Evolutionary conservation across 768 basidiomycete species (phyloP), one percentile per base, ranked within the genome.

Genomic region (Rhodosporidiobolus odoratus): DNA sequence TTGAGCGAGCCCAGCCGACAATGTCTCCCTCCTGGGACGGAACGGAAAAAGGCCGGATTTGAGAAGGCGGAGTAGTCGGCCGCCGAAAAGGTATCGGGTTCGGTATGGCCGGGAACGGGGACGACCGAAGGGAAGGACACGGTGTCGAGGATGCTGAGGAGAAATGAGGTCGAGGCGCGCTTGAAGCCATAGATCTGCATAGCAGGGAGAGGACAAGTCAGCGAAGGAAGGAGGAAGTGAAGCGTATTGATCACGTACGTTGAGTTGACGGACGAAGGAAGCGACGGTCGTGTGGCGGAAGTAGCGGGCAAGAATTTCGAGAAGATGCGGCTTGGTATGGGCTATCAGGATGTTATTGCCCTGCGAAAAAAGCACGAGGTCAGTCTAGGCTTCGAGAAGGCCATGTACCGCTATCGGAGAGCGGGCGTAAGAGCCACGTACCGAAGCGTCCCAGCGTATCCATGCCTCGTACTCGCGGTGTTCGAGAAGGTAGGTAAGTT

Each of bases 111-210:
- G 4, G 63, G 50, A 8, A 53, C 6, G 34, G 21, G 3, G 58
- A 60, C 25, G 30, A 54, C 27, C 23, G 53, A 23, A 1, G 66
- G 63, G 27, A 62, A 52, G 17, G 56, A n/a, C 16, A 43, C n/a
- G 10, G 52, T n/a, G 35, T 72, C 71, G 68, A 73, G 68, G 47
- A 69, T 56, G 47, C 45, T 45, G 64, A 73, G 68, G 35, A 73
- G 72, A 4, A 27, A 25, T n/a, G 56, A 54, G 43, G 68, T 73
- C 45, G 72, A 58, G 23, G 69, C 57, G 47, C 72, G 72, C 41
- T 62, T 66, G 72, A 73, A 73, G n/a, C 68, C 72, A 68, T 73
- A 73, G 57, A 73, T 73, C 68, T 69, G 60, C 32, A 17, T n/a
- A 21, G 2, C 12, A 2, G 7, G 52, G 9, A 12, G 0, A 15